phyloP scores from a whole-genome alignment of 2,329 filamentous ascomycete species.

The Plenodomus tracheiphilus region DNA sequence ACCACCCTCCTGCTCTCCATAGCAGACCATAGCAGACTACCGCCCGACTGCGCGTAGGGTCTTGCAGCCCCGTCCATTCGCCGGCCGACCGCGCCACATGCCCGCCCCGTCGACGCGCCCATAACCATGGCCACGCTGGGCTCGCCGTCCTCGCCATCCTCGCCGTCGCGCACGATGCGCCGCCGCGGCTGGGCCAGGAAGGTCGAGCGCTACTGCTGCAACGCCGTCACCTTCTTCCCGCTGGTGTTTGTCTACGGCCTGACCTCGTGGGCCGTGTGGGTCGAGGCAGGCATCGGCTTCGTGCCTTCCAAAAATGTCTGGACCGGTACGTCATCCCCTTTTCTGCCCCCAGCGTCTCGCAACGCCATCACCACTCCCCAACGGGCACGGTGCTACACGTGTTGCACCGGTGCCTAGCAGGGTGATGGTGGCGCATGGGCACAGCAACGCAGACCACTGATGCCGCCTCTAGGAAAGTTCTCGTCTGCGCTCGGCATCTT shows the following conservation, averaged over 20 bases:
- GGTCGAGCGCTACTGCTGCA: conserved; percentile 83
- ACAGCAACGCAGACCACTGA: conserved; percentile 4
- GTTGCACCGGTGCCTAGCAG: no score
- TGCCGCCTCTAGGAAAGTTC: conserved; percentile 43
- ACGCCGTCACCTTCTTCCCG: conserved; percentile 79
- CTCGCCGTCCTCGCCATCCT: conserved; percentile 45
- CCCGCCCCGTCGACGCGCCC: conserved; percentile 19
- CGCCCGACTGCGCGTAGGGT: conserved; percentile 10
- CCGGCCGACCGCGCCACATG: conserved; percentile 26
- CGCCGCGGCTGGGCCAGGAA: conserved; percentile 62
- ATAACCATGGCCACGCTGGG: conserved; percentile 45
- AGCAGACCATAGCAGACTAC: no score
- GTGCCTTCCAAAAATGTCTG: conserved; percentile 38
- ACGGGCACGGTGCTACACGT: no score
- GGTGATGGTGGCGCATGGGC: neutral
- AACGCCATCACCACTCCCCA: neutral
- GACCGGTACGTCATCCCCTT: conserved; percentile 35
- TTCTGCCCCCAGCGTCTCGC: neutral
- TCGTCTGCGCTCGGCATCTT: conserved; percentile 66
- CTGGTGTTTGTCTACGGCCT: conserved; percentile 84
- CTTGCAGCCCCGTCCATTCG: conserved; percentile 2
- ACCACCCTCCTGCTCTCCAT: conserved; percentile 11
- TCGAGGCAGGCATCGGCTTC: conserved; percentile 72
- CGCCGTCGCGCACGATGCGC: conserved; percentile 44
- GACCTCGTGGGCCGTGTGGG: conserved; percentile 93